These are phyloP conservation scores for Grosmannia clavigera DNA, from an alignment of 2,329 filamentous ascomycete genomes.

Conservation along the genomic window DNA sequence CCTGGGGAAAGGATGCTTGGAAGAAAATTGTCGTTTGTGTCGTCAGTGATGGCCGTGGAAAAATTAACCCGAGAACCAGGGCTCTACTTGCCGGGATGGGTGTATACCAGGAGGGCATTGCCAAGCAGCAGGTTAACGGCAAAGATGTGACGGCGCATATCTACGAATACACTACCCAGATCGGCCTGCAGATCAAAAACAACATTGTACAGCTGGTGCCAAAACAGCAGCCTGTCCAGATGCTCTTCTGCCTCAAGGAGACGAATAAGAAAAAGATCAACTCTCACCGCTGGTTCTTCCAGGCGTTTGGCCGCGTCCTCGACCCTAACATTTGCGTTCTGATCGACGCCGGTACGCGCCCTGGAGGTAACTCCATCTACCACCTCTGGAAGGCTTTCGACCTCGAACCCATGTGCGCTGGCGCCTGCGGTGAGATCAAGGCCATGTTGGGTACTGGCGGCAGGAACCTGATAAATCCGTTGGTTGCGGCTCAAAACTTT, in stretches of 20 bases:
- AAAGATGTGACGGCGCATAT: slow-evolving; percentile 96
- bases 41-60: slow-evolving; percentile 90
- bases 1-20: slow-evolving; percentile 97
- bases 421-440: slow-evolving; percentile 97
- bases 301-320: slow-evolving; percentile 82
- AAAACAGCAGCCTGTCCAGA: slow-evolving; percentile 82
- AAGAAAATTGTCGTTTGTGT: slow-evolving; percentile 99
- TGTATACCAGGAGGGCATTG: slow-evolving; percentile 96
- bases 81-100: slow-evolving; percentile 86
- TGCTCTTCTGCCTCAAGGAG: slow-evolving; percentile 96
- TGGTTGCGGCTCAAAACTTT: slow-evolving; percentile 95
- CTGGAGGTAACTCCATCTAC: slow-evolving; percentile 89
- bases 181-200: slow-evolving; percentile 80
- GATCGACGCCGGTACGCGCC: slow-evolving; percentile 89
- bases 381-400: slow-evolving; percentile 98
- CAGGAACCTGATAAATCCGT: slow-evolving; percentile 80
- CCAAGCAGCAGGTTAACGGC: slow-evolving; percentile 92
- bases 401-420: slow-evolving; percentile 91
- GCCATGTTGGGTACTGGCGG: slow-evolving; percentile 81
- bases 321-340: slow-evolving; percentile 96
- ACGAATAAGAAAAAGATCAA: slow-evolving; percentile 99
- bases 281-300: slow-evolving; percentile 98
- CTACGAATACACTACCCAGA: slow-evolving; percentile 88
- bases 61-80: slow-evolving; percentile 87
- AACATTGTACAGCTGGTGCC: slow-evolving; percentile 74